These are phyloP conservation scores for Eucalyptus virginea DNA, from an alignment of 345 rosid species.

Conservation along the genomic window DNA sequence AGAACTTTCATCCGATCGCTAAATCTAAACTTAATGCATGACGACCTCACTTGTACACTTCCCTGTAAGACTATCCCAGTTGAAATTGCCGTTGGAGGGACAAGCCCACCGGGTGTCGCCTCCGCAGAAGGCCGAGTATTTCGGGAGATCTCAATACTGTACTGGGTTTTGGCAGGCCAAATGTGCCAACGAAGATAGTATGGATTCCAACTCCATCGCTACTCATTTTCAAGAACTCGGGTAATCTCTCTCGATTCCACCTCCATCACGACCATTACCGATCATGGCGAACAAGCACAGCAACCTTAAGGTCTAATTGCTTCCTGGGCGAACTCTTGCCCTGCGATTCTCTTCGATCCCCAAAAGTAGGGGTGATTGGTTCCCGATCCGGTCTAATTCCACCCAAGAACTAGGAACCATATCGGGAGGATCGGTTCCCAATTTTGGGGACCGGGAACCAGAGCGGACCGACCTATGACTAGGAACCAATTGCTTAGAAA, in stretches of 20 bases:
- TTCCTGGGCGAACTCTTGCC: background rate
- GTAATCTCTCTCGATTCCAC: background rate
- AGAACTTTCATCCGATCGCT: background rate
- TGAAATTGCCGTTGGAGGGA: background rate
- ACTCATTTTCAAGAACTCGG: background rate
- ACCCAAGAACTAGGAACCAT: accelerated
- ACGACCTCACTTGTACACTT: background rate
- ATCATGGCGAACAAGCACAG: background rate
- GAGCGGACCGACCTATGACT: too few species aligned
- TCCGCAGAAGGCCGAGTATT: background rate
- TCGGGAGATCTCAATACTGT: accelerated
- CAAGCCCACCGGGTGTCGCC: background rate
- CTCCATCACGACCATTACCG: background rate
- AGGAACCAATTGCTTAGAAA: too few species aligned
- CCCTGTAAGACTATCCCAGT: background rate
- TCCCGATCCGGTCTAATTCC: accelerated
- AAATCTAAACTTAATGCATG: background rate
- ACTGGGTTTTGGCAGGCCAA: background rate
- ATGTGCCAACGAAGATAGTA: background rate
- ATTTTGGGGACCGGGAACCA: accelerated
- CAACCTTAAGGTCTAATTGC: background rate
- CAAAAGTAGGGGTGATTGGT: too few species aligned
- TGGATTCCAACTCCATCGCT: accelerated
- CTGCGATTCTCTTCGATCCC: background rate
- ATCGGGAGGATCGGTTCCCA: too few species aligned